These are phyloP conservation scores for Thelonectria olida DNA, from an alignment of 2,329 filamentous ascomycete genomes.

Conservation along the genomic window DNA sequence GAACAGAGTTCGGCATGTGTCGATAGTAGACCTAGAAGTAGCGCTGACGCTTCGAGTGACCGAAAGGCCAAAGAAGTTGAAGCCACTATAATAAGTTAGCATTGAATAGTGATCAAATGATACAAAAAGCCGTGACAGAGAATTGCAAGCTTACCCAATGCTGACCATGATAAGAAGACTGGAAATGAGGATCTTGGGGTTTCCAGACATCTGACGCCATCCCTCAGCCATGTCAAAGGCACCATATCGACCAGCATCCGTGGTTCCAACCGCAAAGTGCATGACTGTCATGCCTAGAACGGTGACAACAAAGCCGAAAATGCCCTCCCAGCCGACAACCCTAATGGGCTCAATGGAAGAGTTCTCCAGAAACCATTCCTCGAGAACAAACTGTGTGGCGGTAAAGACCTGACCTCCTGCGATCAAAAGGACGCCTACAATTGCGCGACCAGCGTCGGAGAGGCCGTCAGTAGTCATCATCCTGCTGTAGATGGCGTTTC, in stretches of 20 bases:
- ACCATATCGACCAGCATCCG: slow-evolving; percentile 76
- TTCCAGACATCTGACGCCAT: slow-evolving; percentile 79
- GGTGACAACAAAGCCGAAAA: slow-evolving; percentile 89
- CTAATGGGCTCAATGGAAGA: slow-evolving; percentile 78
- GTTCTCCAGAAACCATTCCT: slow-evolving; percentile 86
- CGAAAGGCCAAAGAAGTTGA: slow-evolving; percentile 98
- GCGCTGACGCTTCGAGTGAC: slow-evolving; percentile 91
- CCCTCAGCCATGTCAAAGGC: slow-evolving; percentile 93
- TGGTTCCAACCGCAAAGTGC: slow-evolving; percentile 80
- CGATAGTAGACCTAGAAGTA: slow-evolving; percentile 93
- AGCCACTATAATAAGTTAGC: slow-evolving; percentile 69
- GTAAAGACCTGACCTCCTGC: slow-evolving; percentile 97
- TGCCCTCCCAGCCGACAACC: slow-evolving; percentile 95
- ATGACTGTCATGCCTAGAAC: slow-evolving; percentile 80
- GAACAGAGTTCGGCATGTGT: slow-evolving; percentile 96
- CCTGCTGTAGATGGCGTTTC: slow-evolving; percentile 44
- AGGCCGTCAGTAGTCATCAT: slow-evolving; percentile 52
- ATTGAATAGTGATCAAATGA: background rate
- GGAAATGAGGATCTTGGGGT: slow-evolving; percentile 76
- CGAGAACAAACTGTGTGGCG: slow-evolving; percentile 92
- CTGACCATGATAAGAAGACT: slow-evolving; percentile 96
- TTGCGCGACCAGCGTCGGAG: slow-evolving; percentile 57
- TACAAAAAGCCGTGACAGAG: background rate
- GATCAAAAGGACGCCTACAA: slow-evolving; percentile 89
- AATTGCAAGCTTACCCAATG: slow-evolving; percentile 73